Conservation (phyloP, 2,329 filamentous ascomycete species). For the Fonsecaea pedrosoi region DNA sequence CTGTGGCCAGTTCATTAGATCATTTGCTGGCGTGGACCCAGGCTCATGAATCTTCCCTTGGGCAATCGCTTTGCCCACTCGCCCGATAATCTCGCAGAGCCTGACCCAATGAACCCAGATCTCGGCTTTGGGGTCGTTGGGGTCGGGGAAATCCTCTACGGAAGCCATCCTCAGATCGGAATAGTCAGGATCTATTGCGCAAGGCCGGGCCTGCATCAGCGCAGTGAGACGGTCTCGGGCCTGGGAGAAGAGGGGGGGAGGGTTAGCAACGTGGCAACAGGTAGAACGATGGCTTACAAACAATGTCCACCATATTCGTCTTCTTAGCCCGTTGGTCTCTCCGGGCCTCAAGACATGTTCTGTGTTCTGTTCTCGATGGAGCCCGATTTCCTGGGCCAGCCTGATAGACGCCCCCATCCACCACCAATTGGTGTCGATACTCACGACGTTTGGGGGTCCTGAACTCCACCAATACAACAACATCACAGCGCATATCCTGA, state of each 20-base stretch:
- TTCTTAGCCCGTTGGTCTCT: constrained; percentile 42
- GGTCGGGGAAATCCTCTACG: constrained; percentile 48
- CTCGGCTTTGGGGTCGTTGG: constrained; percentile 44
- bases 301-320: constrained; percentile 53
- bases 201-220: constrained; percentile 53
- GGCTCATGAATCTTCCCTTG: constrained; percentile 38
- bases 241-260: background rate
- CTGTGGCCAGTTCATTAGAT: constrained; percentile 47
- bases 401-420: constrained; percentile 51
- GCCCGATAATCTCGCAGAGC: constrained; percentile 51
- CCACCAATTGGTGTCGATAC: constrained; percentile 56
- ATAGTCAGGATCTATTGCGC: constrained; percentile 52
- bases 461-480: constrained; percentile 57
- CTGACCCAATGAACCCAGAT: constrained; percentile 54
- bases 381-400: constrained; percentile 54
- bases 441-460: constrained; percentile 48
- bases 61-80: constrained; percentile 48
- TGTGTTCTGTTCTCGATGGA: constrained; percentile 47
- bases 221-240: constrained; percentile 51
- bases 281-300: constrained; percentile 38
- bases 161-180: constrained; percentile 50
- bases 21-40: constrained; percentile 42
- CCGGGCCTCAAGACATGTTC: constrained; percentile 10
- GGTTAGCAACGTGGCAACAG: background rate
- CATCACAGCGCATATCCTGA: constrained; percentile 46